Evolutionary conservation across 2,329 filamentous ascomycete species (phyloP), one percentile per base, ranked within the genome.

Genomic region (Zopfia rhizophila): DNA sequence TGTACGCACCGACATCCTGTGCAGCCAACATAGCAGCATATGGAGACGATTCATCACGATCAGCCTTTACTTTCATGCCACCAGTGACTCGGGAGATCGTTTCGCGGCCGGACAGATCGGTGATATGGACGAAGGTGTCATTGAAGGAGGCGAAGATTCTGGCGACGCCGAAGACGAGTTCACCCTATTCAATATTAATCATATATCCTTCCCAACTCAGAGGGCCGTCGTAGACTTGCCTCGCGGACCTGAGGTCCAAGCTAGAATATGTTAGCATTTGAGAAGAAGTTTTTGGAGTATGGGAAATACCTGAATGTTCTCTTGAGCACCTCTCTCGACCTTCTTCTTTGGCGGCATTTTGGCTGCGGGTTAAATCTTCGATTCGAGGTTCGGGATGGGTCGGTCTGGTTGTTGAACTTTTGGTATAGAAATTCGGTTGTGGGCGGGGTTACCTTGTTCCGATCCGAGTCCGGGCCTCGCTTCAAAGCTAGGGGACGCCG

Each of bases 1-100:
- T n/a, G n/a, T n/a, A 67, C 65, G 51, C 51, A 68, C 65, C 65
- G 58, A 74, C 71, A 78, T 96, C 92, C 86, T 99, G 94, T 65
- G 94, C 94, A 81, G 94, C 94, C 90, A 99, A 92, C 94, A 99
- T 99, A 82, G 94, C 94, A 73, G 94, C 94, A 86, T 99, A 99
- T 72, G 94, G 94, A 67, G 94, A 97, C 73, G 93, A 97, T 85
- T 99, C 94, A 83, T 99, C 94, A 86, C 94, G 93, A 76, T 99
- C 69, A 46, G 68, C 68, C 89, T 99, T 99, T 87, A 99, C 94
- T 87, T 99, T 99, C 94, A 99, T 99, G 76, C 95, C 95, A 83
- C 95, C 94, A 72, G 95, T 99, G 69, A 99, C 93, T 90, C 94
- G 92, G 87, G 87, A 90, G 84, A 99, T 97, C 82, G 95, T 99